These are phyloP conservation scores for Rubroboletus pulcherrimus DNA, from an alignment of 768 basidiomycete species.

Conservation along the genomic window DNA sequence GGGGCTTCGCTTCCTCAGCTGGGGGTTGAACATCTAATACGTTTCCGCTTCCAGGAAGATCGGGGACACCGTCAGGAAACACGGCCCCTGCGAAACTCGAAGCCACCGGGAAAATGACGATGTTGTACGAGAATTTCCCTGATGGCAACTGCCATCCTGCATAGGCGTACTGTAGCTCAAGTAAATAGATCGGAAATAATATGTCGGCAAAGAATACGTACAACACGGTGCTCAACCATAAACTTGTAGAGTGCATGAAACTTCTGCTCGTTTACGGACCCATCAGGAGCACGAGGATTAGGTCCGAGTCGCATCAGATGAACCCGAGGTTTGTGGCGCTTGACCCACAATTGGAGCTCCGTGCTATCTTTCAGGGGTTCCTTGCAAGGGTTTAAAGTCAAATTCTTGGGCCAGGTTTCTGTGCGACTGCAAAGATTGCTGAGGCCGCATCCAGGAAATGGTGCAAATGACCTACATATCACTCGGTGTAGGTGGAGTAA, in stretches of 20 bases:
- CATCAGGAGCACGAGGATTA: slow-evolving; percentile 33
- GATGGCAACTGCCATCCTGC: slow-evolving; percentile 47
- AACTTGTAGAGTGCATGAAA: slow-evolving; percentile 41
- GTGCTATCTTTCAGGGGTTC: slow-evolving; percentile 37
- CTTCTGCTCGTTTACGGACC: slow-evolving; percentile 39
- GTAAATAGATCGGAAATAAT: not conserved
- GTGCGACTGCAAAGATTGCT: slow-evolving; percentile 37
- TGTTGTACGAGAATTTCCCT: slow-evolving; percentile 41
- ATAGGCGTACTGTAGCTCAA: slow-evolving; percentile 41
- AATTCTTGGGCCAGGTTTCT: slow-evolving; percentile 49
- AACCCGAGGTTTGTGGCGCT: slow-evolving; percentile 31
- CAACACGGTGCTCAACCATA: slow-evolving; percentile 42
- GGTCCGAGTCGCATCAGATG: slow-evolving; percentile 40
- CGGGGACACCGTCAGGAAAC: slow-evolving; percentile 53
- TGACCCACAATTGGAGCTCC: slow-evolving; percentile 49
- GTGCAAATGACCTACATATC: slow-evolving; percentile 34
- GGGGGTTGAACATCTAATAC: slow-evolving; percentile 4
- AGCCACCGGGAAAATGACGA: slow-evolving; percentile 44
- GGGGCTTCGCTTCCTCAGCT: slow-evolving; percentile 7
- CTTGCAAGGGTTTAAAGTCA: slow-evolving; percentile 40
- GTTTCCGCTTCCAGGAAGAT: slow-evolving; percentile 28
- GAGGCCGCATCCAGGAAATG: not conserved
- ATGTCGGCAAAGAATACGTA: slow-evolving; percentile 29
- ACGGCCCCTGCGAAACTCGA: slow-evolving; percentile 41
- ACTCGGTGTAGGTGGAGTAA: slow-evolving; percentile 18